Evolutionary conservation across 352 stramenopile species (phyloP).

Genomic region (Globisporangium canariense): DNA sequence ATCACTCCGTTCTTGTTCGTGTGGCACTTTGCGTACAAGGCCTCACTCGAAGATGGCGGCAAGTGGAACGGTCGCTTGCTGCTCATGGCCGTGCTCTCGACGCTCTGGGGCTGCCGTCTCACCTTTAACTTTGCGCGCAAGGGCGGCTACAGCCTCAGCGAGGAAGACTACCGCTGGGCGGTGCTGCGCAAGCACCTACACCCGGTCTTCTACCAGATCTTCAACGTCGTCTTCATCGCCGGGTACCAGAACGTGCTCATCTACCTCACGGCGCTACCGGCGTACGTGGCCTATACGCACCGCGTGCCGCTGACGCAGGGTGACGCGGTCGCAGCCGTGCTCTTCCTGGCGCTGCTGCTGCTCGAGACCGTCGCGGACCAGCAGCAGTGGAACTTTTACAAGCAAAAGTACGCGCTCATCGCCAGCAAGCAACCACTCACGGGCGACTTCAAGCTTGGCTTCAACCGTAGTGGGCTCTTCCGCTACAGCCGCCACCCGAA

Average conservation of each 20-base stretch:
- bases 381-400: conserved; percentile 91
- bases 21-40: conserved; percentile 72
- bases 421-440: conserved; percentile 54
- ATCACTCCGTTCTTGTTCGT: conserved; percentile 86
- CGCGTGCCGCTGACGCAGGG: conserved; percentile 50
- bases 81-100: conserved; percentile 81
- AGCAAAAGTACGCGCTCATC: conserved; percentile 74
- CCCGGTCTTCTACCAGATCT: conserved; percentile 80
- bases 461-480: conserved; percentile 88
- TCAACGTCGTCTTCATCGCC: conserved; percentile 91
- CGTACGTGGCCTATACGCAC: conserved; percentile 58
- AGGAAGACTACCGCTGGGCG: conserved; percentile 93
- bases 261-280: conserved; percentile 70
- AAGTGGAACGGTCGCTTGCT: conserved; percentile 52
- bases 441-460: conserved; percentile 66
- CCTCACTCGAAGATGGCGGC: conserved; percentile 66
- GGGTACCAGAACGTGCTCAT: conserved; percentile 89
- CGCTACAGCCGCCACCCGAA: conserved; percentile 92
- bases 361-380: conserved; percentile 90
- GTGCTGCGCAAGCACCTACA: conserved; percentile 79
- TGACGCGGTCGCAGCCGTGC: conserved; percentile 55
- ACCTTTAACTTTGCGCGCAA: conserved; percentile 92
- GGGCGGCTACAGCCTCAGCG: conserved; percentile 86
- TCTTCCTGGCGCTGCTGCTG: conserved; percentile 71
- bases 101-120: conserved; percentile 84